Evolutionary conservation across 2,329 filamentous ascomycete genomes (phyloP).

Genomic region (Colletotrichum neosansevieriae): DNA sequence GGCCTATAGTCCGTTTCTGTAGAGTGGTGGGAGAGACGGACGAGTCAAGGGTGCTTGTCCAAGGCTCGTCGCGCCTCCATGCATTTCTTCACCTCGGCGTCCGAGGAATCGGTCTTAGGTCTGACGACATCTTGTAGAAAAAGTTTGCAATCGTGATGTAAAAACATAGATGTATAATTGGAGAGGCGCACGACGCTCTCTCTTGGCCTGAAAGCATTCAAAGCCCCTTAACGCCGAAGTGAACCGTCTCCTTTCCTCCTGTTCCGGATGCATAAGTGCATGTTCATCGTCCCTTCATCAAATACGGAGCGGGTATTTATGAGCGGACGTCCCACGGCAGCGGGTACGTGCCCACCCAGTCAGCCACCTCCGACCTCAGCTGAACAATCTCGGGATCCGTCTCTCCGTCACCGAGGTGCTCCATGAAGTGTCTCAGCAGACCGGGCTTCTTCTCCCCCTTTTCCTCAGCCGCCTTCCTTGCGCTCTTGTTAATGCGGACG

Average conservation of each 20-base stretch:
- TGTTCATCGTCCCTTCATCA: slow-evolving; percentile 1
- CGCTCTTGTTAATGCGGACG: slow-evolving; percentile 79
- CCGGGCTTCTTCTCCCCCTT: slow-evolving; percentile 74
- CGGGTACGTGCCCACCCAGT: slow-evolving; percentile 81
- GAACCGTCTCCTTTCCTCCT: neutral
- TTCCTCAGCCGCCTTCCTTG: slow-evolving; percentile 75
- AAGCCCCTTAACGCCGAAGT: slow-evolving; percentile 25
- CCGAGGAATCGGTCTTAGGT: no score
- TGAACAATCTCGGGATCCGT: slow-evolving; percentile 78
- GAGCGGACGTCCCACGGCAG: slow-evolving; percentile 71
- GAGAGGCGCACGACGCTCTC: slow-evolving; percentile 4
- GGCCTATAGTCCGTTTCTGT: no score
- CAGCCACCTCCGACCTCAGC: slow-evolving; percentile 79
- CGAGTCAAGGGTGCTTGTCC: no score
- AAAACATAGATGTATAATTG: neutral
- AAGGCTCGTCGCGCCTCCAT: no score
- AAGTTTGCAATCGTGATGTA: neutral
- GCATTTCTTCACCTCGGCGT: no score
- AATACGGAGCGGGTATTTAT: neutral
- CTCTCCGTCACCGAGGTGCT: slow-evolving; percentile 76
- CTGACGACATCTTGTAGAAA: neutral
- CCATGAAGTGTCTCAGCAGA: slow-evolving; percentile 75
- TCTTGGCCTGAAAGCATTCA: slow-evolving; percentile 9
- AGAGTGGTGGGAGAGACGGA: no score
- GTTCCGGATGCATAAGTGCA: neutral